A percentile compares a stretch with the other conserved stretches of the same genome.
phyloP scores from a whole-genome alignment of 2,329 filamentous ascomycete species.

The Colletotrichum gigasporum region DNA sequence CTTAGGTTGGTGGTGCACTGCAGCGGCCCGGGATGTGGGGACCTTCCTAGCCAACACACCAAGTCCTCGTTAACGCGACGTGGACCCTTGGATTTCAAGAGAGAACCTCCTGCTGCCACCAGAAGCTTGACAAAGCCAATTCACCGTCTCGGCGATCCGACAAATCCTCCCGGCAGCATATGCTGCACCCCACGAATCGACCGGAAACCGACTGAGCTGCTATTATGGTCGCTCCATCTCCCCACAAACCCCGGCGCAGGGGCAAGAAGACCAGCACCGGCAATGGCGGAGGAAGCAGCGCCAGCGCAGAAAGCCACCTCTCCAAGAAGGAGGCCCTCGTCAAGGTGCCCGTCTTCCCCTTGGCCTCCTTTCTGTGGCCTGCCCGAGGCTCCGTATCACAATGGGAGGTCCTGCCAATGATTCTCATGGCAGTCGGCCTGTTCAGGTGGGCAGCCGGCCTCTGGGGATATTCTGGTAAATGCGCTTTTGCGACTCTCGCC shows the following conservation, averaged over 20 bases:
- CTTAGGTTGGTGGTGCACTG: no score
- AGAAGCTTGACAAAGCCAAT: conserved; percentile 10
- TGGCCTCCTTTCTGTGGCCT: conserved; percentile 95
- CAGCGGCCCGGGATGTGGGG: conserved; percentile 25
- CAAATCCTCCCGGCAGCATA: conserved; percentile 6
- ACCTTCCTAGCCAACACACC: conserved; percentile 13
- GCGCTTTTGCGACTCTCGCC: neutral
- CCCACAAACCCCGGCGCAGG: conserved; percentile 70
- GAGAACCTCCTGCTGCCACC: neutral
- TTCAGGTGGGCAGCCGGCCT: conserved; percentile 93
- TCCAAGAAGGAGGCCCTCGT: conserved; percentile 55
- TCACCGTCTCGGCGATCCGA: neutral
- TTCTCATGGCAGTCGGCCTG: conserved; percentile 89
- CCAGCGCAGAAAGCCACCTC: conserved; percentile 21
- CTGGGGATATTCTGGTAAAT: conserved; percentile 91
- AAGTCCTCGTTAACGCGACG: conserved; percentile 22
- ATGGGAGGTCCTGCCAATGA: conserved; percentile 90
- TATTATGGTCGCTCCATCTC: conserved; percentile 62
- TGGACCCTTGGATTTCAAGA: conserved; percentile 28
- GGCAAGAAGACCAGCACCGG: conserved; percentile 53
- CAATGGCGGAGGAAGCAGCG: conserved; percentile 4
- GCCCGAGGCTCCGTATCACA: conserved; percentile 84
- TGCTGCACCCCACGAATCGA: conserved; percentile 5
- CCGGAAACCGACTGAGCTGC: conserved; percentile 34
- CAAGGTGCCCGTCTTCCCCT: conserved; percentile 80